Percentiles rank a stretch among this genome's conserved stretches.
These are phyloP conservation scores for Talaromyces thailandensis DNA, from an alignment of 495 filamentous ascomycete species.

Conservation along the genomic window DNA sequence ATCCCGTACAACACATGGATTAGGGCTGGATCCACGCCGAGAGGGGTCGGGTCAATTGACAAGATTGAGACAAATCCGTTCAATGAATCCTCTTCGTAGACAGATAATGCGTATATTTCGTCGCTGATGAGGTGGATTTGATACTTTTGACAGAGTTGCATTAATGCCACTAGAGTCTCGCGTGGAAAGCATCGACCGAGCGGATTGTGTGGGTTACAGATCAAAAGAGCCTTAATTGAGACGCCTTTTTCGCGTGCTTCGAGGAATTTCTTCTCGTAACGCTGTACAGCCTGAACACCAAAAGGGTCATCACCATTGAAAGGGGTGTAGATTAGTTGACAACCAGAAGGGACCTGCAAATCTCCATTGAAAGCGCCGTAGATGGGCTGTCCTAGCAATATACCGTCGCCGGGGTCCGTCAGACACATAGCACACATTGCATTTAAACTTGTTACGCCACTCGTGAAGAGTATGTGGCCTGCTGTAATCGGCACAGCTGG, in stretches of 20 bases:
- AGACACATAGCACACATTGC: slow-evolving; percentile 36
- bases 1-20: slow-evolving; percentile 53
- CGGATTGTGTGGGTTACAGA: slow-evolving; percentile 57
- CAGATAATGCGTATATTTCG: slow-evolving; percentile 53
- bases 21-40: slow-evolving; percentile 29
- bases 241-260: slow-evolving; percentile 17
- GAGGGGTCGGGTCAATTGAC: slow-evolving; percentile 28
- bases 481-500: slow-evolving; percentile 25
- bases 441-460: slow-evolving; percentile 38
- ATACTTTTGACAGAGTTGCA: slow-evolving; percentile 45
- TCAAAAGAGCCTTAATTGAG: slow-evolving; percentile 38
- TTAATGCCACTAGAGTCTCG: slow-evolving; percentile 33
- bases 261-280: slow-evolving; percentile 31
- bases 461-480: slow-evolving; percentile 34
- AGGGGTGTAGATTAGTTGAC: slow-evolving; percentile 29
- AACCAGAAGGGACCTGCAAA: slow-evolving; percentile 18
- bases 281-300: slow-evolving; percentile 24
- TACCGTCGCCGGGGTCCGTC: slow-evolving; percentile 37
- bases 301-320: slow-evolving; percentile 40
- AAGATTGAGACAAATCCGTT: slow-evolving; percentile 43
- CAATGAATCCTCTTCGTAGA: slow-evolving; percentile 25
- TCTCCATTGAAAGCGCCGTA: slow-evolving; percentile 40
- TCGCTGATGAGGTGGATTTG: slow-evolving; percentile 52
- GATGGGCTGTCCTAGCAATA: slow-evolving; percentile 40
- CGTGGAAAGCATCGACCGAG: slow-evolving; percentile 47